Conservation (phyloP, 1,284 basidiomycete species). For the Ceratobasidium papillatum region DNA sequence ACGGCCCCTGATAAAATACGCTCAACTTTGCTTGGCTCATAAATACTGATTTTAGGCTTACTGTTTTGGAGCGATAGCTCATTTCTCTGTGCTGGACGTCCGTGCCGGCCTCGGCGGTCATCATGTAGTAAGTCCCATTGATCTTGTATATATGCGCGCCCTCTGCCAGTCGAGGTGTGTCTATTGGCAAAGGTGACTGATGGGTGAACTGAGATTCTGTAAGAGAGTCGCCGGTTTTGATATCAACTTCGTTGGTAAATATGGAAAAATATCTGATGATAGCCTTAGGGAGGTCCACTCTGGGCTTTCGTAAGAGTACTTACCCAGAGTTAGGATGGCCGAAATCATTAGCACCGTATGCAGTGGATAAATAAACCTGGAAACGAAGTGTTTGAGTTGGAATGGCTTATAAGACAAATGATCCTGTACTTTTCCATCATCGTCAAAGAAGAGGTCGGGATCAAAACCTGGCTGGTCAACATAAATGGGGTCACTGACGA, state of each 20-base stretch:
- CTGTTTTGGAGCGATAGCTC: slow-evolving; percentile 35
- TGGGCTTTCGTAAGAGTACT: background rate
- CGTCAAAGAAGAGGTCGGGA: slow-evolving; percentile 42
- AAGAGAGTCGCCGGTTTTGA: slow-evolving; percentile 43
- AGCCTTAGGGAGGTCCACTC: background rate
- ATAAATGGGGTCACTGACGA: slow-evolving; percentile 38
- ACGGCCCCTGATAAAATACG: background rate
- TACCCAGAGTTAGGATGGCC: slow-evolving; percentile 41
- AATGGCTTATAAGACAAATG: background rate
- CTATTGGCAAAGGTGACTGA: slow-evolving; percentile 28
- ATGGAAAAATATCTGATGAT: slow-evolving; percentile 40
- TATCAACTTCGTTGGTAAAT: slow-evolving; percentile 44
- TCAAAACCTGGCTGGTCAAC: slow-evolving; percentile 42
- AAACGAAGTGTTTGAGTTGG: background rate
- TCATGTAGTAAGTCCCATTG: slow-evolving; percentile 39
- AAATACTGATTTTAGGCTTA: background rate
- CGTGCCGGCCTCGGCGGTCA: slow-evolving; percentile 43
- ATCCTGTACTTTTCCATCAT: slow-evolving; percentile 34
- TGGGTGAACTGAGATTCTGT: slow-evolving; percentile 37
- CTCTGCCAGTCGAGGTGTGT: slow-evolving; percentile 41
- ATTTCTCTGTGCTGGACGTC: slow-evolving; percentile 40
- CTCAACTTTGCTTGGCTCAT: background rate
- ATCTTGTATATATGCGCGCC: slow-evolving; percentile 43
- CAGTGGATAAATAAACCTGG: slow-evolving; percentile 39
- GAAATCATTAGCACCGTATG: slow-evolving; percentile 26